These are phyloP conservation scores for Yamadazyma friedrichii DNA, from an alignment of 1,139 yeast species.

Conservation along the genomic window DNA sequence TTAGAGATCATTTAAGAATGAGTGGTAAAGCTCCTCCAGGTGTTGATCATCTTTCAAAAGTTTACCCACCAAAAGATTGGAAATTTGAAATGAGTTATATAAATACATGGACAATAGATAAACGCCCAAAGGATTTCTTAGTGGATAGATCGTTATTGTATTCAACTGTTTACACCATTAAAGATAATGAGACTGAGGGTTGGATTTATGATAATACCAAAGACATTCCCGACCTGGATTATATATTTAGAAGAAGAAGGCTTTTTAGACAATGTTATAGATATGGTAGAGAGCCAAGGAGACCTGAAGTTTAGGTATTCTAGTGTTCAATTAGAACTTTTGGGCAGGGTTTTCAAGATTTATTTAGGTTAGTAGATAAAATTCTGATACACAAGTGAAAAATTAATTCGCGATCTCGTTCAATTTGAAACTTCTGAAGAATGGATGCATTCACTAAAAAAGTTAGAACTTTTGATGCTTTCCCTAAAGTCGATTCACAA, in stretches of 20 bases:
- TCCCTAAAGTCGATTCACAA: conserved; percentile 80
- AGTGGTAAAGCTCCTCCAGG: conserved; percentile 69
- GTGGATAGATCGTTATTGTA: conserved; percentile 38
- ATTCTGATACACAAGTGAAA: background rate
- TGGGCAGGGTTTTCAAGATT: background rate
- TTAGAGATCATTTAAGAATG: conserved; percentile 47
- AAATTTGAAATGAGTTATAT: conserved; percentile 55
- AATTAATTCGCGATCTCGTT: background rate
- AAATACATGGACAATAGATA: conserved; percentile 68
- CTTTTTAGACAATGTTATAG: conserved; percentile 50
- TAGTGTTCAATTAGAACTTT: too few species aligned
- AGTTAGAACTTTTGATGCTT: conserved; percentile 80
- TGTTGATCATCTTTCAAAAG: conserved; percentile 50
- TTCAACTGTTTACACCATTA: conserved; percentile 20
- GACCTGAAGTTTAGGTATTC: conserved; percentile 15
- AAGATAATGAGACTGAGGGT: conserved; percentile 43
- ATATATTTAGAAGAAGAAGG: conserved; percentile 55
- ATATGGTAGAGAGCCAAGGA: conserved; percentile 42
- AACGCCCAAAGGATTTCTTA: conserved; percentile 53
- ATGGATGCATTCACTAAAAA: conserved; percentile 39
- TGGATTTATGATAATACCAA: conserved; percentile 40
- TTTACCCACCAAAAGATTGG: conserved; percentile 76
- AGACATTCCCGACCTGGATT: conserved; percentile 24
- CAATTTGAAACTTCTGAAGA: background rate
- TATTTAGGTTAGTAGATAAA: too few species aligned